Percentiles rank a stretch among this genome's conserved stretches.
Evolutionary conservation across 139 green algal species (phyloP).

Genomic region (Eudorina sp.): DNA sequence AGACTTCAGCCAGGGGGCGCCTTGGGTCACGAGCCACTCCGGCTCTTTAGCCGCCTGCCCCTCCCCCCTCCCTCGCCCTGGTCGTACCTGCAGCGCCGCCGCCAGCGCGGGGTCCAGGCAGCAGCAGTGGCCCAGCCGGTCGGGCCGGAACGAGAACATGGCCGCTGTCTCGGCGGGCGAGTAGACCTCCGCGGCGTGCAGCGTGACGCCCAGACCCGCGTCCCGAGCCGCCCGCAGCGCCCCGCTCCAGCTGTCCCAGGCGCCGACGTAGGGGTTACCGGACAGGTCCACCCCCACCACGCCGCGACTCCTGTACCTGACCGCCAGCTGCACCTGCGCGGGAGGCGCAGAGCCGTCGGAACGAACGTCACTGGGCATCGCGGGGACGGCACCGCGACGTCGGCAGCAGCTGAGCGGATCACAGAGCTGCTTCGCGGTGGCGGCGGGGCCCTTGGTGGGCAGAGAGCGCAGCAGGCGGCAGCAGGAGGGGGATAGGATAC

Average conservation of each 20-base stretch:
- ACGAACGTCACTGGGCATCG: no score
- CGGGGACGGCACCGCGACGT: no score
- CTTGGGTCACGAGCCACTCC: no score
- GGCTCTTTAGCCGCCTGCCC: no score
- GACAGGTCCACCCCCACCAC: slow-evolving; percentile 85
- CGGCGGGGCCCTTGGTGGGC: no score
- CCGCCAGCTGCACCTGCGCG: slow-evolving; percentile 68
- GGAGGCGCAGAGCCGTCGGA: no score
- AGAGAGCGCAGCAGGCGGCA: no score
- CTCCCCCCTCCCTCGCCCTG: no score
- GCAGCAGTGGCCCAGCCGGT: slow-evolving; percentile 88
- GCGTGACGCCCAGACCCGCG: slow-evolving; percentile 74
- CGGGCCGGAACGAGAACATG: slow-evolving; percentile 79
- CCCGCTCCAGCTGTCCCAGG: slow-evolving; percentile 68
- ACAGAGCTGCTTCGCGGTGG: no score
- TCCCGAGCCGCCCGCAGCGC: slow-evolving; percentile 68
- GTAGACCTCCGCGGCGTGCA: slow-evolving; percentile 83
- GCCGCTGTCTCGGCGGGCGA: slow-evolving; percentile 67
- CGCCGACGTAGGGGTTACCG: slow-evolving; percentile 78
- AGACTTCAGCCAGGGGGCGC: no score
- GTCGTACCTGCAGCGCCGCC: slow-evolving; percentile 58
- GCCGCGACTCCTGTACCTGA: slow-evolving; percentile 18
- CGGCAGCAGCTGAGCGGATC: no score
- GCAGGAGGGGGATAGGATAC: no score
- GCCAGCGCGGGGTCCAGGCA: slow-evolving; percentile 74